Evolutionary conservation across 495 filamentous ascomycete genomes (phyloP), one percentile per base, ranked within the genome.

Genomic region (Hyaloscypha variabilis): DNA sequence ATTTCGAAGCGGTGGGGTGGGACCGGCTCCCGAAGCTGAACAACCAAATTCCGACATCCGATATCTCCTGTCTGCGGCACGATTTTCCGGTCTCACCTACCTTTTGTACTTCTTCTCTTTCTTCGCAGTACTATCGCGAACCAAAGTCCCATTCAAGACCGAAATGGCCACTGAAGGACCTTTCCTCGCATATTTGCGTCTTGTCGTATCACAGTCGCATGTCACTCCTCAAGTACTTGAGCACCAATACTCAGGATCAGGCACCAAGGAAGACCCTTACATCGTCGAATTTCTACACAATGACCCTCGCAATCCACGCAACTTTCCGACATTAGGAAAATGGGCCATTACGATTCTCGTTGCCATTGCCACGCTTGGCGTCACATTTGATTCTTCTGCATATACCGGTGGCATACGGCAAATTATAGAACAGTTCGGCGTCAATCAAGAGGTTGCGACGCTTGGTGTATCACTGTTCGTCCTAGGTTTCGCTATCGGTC

Each of bases 401-500:
- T 93, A 89, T 68, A 81, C 90, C 24, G 89, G 90, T 36, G 90
- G 90, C 69, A 75, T 90, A 11, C 70, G 72, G 24, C 78, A 89
- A 64, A 84, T 93, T 58, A 76, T 86, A 64, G 39, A 29, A 13
- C 77, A 87, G 34, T 92, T 93, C 67, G 42, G 81, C 19, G 79
- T 87, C 50, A 83, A 81, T 51, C 73, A 78, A 3, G 85, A 87
- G 58, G 74, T 92, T 3, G 83, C 85, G n/a, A 87, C 86, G 26
- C 77, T 91, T 0, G 90, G 90, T 30, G 77, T 93, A 26, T 91
- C 90, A 42, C 78, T 92, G 57, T 94, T 91, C 75, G 88, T 93
- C 25, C 63, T 91, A 19, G 91, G 91, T 2, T 91, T 92, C 71
- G 88, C 89, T 23, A 68, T 90, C 62, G 86, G 87, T 36, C 88